Evolutionary conservation across 2,329 filamentous ascomycete genomes (phyloP).

Genomic region (Aspergillus chevalieri): DNA sequence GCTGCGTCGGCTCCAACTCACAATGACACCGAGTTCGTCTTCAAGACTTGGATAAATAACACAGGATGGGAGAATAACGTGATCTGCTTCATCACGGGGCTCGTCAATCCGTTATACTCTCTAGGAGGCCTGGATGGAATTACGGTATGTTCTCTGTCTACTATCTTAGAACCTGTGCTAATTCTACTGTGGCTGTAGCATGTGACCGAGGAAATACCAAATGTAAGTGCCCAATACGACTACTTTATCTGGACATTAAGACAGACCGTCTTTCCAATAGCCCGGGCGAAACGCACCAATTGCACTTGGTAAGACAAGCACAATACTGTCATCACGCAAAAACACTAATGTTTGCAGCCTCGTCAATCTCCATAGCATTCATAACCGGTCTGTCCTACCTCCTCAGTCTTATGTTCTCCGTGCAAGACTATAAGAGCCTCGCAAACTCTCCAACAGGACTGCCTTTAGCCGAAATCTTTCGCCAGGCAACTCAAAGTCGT

Average conservation of each 20-base stretch:
- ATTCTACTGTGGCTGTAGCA: slow-evolving; percentile 26
- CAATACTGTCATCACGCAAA: slow-evolving; percentile 1
- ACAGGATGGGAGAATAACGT: slow-evolving; percentile 48
- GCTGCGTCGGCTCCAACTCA: slow-evolving; percentile 43
- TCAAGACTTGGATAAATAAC: slow-evolving; percentile 48
- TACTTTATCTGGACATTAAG: neutral
- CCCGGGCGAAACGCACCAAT: slow-evolving; percentile 27
- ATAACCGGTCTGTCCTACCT: slow-evolving; percentile 46
- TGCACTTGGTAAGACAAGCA: slow-evolving; percentile 20
- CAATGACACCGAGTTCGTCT: slow-evolving; percentile 45
- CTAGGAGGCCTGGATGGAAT: slow-evolving; percentile 46
- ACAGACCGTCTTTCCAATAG: slow-evolving; percentile 6
- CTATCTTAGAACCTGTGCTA: neutral
- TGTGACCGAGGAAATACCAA: slow-evolving; percentile 49
- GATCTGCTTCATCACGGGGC: slow-evolving; percentile 47
- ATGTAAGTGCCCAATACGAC: slow-evolving; percentile 27
- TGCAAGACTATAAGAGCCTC: slow-evolving; percentile 44
- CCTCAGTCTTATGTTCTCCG: slow-evolving; percentile 48
- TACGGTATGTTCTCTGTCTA: slow-evolving; percentile 18
- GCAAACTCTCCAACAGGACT: slow-evolving; percentile 39
- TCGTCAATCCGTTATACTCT: slow-evolving; percentile 45
- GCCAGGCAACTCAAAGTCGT: slow-evolving; percentile 47
- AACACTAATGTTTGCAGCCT: slow-evolving; percentile 22
- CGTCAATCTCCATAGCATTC: slow-evolving; percentile 48
- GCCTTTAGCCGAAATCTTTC: slow-evolving; percentile 63